Evolutionary conservation across 2,329 filamentous ascomycete genomes (phyloP), one percentile per base, ranked within the genome.

Genomic region (Sclerotinia glacialis): DNA sequence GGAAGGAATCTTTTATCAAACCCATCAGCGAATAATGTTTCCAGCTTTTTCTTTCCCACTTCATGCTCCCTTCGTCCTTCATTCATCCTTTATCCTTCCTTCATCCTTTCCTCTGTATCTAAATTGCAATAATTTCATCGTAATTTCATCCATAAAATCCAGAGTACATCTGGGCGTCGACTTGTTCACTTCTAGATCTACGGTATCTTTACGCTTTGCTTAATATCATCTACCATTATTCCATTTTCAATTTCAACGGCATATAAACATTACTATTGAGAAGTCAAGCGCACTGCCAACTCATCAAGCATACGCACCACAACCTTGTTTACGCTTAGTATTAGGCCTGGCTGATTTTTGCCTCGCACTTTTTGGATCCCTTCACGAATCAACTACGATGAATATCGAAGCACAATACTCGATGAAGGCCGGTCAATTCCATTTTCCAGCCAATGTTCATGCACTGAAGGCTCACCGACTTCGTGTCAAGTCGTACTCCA

Each of bases 251-350:
- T 74, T 72, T 74, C 73, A 72, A 79, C 76, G 77, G 78, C 80
- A 81, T 81, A 80, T 78, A 79, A 79, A 52, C 78, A 81, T 79
- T 78, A 77, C 77, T 78, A 75, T 77, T 72, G 34, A 65, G 64
- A 65, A 50, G 55, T 61, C 71, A 81, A 82, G 83, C 65, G 64
- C 64, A 67, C 59, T 64, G 65, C 65, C 65, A 67, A 64, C 65
- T 83, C 82, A 80, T 83, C 80, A 81, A 84, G 80, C 80, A 84
- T 65, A 65, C 54, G 64, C 64, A 65, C 54, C 83, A 86, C 69
- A 75, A 76, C 73, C 73, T 73, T 73, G 72, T 77, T 74, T 69
- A 70, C 73, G 72, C 73, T 71, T 72, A 70, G 71, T 71, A 71
- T 72, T 70, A 60, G 46, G 23, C 55, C 70, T 71, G 71, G 68